phyloP scores from a whole-genome alignment of 139 green algal species.

The Asterochloris sp. region DNA sequence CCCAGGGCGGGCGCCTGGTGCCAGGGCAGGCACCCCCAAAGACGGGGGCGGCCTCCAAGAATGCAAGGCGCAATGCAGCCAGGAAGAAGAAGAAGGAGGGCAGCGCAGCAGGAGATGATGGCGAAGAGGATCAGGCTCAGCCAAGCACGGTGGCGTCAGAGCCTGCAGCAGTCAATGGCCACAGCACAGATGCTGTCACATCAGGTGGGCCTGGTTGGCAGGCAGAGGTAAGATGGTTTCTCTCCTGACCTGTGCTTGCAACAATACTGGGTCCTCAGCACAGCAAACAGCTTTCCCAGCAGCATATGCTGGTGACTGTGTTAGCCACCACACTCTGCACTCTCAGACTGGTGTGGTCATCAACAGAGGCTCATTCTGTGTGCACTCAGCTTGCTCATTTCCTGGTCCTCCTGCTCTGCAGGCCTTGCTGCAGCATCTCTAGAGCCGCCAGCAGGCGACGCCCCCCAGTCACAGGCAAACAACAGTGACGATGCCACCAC shows the following conservation, averaged over 20 bases:
- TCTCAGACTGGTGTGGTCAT: too few relatives aligned
- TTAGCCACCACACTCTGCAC: too few relatives aligned
- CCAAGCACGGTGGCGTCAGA: background rate
- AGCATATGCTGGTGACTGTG: too few relatives aligned
- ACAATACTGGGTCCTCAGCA: too few relatives aligned
- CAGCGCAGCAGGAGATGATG: conserved; percentile 1
- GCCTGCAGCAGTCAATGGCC: background rate
- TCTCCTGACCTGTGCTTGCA: too few relatives aligned
- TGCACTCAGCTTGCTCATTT: too few relatives aligned
- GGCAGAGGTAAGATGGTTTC: too few relatives aligned
- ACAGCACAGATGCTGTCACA: background rate
- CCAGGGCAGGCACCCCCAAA: conserved; percentile 33
- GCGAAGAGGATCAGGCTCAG: background rate
- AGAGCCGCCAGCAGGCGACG: background rate
- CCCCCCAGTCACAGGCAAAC: background rate
- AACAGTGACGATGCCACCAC: conserved; percentile 21
- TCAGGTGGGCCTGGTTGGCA: background rate
- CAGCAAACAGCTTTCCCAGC: too few relatives aligned
- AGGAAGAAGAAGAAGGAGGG: conserved; percentile 36
- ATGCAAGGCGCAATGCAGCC: conserved; percentile 45
- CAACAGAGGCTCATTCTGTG: too few relatives aligned
- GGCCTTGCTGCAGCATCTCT: background rate
- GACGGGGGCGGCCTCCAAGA: conserved; percentile 65
- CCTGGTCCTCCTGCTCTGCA: too few relatives aligned
- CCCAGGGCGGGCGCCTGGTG: conserved; percentile 43